Evolutionary conservation across 1,284 basidiomycete species (phyloP).

Genomic region (Cerioporus squamosus): DNA sequence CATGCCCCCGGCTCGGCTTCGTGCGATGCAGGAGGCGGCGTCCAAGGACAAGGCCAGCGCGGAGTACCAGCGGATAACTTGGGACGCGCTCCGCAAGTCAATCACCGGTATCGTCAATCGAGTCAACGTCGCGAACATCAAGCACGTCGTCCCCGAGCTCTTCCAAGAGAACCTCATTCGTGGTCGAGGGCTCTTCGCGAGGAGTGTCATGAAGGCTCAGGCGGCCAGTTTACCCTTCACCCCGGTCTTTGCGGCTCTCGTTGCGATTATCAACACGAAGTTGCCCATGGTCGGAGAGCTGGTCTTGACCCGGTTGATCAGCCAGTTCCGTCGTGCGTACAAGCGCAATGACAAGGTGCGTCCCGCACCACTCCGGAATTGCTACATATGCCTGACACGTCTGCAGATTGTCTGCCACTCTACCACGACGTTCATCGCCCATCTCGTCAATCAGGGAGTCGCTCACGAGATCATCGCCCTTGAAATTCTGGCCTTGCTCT

Average conservation of each 20-base stretch:
- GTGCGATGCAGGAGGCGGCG: constrained; percentile 90
- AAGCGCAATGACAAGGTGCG: constrained; percentile 94
- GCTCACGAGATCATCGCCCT: constrained; percentile 95
- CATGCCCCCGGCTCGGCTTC: constrained; percentile 91
- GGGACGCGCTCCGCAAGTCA: constrained; percentile 98
- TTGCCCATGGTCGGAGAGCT: constrained; percentile 96
- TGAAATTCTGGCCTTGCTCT: constrained; percentile 91
- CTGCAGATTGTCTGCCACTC: constrained; percentile 88
- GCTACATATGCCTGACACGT: neutral
- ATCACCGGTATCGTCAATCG: constrained; percentile 99
- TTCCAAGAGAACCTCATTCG: constrained; percentile 93
- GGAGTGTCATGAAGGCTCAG: constrained; percentile 98
- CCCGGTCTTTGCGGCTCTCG: constrained; percentile 94
- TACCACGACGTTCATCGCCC: constrained; percentile 94
- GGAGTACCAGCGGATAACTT: constrained; percentile 96
- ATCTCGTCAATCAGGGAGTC: constrained; percentile 95
- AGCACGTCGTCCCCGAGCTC: constrained; percentile 93
- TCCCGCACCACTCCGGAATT: neutral
- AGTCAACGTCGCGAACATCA: constrained; percentile 96
- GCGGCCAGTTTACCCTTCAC: constrained; percentile 96
- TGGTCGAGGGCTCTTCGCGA: constrained; percentile 86
- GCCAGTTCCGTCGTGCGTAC: constrained; percentile 94
- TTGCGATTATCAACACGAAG: constrained; percentile 97
- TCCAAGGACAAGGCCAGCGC: constrained; percentile 83
- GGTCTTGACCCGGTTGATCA: constrained; percentile 86